Evolutionary conservation across 805 yeast species (phyloP).

Genomic region (Kodamaea neixiangensis): DNA sequence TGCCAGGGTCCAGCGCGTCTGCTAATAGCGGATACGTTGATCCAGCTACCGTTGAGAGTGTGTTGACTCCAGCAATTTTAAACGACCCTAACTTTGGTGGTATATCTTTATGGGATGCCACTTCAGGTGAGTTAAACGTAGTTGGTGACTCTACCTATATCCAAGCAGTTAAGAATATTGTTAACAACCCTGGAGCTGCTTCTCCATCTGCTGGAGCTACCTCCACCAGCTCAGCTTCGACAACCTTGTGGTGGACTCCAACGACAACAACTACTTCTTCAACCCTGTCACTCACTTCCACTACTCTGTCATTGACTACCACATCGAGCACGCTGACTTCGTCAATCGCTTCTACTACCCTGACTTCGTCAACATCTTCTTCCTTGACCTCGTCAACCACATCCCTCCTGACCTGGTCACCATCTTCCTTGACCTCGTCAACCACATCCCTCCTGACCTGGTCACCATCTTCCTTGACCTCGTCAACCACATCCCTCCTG

Average conservation of each 20-base stretch:
- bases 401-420: too few species aligned
- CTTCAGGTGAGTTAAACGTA: conserved; percentile 25
- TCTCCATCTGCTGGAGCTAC: conserved; percentile 1
- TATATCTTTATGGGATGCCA: conserved; percentile 39
- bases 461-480: background rate
- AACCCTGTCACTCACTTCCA: background rate
- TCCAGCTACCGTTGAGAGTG: conserved; percentile 19
- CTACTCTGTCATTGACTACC: conserved; percentile 1
- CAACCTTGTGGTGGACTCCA: background rate
- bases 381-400: background rate
- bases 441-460: too few species aligned
- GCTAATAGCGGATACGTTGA: conserved; percentile 58
- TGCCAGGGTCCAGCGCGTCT: conserved; percentile 54
- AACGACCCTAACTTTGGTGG: conserved; percentile 35
- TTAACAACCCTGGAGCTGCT: conserved; percentile 12
- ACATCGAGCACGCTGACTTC: conserved; percentile 6
- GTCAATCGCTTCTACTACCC: conserved; percentile 4
- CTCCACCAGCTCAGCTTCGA: conserved; percentile 1
- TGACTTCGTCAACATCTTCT: background rate
- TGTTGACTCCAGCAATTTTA: conserved; percentile 18
- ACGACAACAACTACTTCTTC: conserved; percentile 9
- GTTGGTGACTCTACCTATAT: conserved; percentile 18
- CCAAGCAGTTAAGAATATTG: conserved; percentile 20
- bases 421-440: background rate
- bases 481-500: background rate